phyloP scores from a whole-genome alignment of 164 flowering plant genomes.

The Kalanchoe fedtschenkoi region DNA sequence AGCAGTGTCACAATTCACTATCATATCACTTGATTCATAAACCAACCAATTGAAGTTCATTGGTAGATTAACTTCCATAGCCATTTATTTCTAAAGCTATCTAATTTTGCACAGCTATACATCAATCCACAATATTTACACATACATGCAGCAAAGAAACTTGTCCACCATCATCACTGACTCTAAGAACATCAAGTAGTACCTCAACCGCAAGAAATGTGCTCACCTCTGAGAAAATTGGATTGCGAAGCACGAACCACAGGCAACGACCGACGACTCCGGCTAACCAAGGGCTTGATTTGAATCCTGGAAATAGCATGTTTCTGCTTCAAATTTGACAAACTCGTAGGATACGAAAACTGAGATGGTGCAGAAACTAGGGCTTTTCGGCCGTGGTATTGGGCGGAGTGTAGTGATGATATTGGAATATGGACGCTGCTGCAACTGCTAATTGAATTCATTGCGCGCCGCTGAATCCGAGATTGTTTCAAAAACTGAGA shows the following conservation, averaged over 20 bases:
- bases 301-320: neutral
- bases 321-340: neutral
- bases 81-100: no score
- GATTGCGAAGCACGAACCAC: constrained; percentile 1
- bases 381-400: neutral
- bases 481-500: neutral
- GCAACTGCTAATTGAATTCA: neutral
- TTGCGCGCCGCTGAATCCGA: neutral
- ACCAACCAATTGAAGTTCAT: no score
- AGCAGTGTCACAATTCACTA: no score
- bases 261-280: neutral
- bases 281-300: neutral
- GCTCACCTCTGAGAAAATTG: neutral
- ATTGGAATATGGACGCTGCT: neutral
- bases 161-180: no score
- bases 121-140: no score
- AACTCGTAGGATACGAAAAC: neutral
- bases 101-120: no score
- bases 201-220: no score
- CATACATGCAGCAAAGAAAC: no score
- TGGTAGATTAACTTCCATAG: no score
- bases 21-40: no score
- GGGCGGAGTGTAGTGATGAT: neutral
- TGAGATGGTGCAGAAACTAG: neutral
- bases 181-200: no score